Conservation (phyloP, 2,329 filamentous ascomycete genomes). For the Aureobasidium sp. region DNA sequence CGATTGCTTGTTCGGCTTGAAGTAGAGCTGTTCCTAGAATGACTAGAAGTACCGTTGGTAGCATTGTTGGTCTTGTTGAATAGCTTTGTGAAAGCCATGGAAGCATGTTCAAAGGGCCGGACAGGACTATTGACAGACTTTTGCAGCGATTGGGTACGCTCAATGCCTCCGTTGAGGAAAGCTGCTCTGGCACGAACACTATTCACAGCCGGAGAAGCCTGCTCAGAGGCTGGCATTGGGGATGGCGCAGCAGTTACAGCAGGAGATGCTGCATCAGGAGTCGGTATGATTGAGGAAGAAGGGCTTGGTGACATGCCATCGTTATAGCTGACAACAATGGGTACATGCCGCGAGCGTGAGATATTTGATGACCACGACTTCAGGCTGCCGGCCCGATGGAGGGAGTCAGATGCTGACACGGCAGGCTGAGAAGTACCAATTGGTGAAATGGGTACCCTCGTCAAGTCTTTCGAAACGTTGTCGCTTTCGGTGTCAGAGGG, state of each 20-base stretch:
- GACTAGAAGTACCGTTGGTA: slow-evolving; percentile 18
- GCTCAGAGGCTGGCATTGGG: background rate
- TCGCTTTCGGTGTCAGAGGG: background rate
- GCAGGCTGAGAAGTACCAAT: background rate
- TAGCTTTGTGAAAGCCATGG: slow-evolving; percentile 28
- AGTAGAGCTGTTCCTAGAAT: slow-evolving; percentile 5
- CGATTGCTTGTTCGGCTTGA: slow-evolving; percentile 5
- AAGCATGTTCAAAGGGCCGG: slow-evolving; percentile 30
- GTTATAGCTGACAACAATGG: slow-evolving; percentile 15
- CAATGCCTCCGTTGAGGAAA: slow-evolving; percentile 13
- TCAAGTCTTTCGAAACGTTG: background rate
- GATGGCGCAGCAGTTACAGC: background rate
- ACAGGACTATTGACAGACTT: slow-evolving; percentile 25
- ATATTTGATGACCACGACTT: background rate
- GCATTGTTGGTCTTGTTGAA: slow-evolving; percentile 23
- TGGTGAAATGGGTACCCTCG: background rate
- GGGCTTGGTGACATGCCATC: background rate
- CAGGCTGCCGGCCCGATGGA: background rate
- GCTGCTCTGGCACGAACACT: slow-evolving; percentile 13
- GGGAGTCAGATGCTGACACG: background rate
- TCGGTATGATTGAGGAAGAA: background rate
- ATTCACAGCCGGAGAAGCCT: background rate
- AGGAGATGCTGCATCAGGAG: background rate
- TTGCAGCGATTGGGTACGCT: slow-evolving; percentile 19
- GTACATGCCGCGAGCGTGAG: slow-evolving; percentile 12